These are phyloP conservation scores for Gaultheria prostrata DNA, from an alignment of 148 eudicot genomes.

Conservation along the genomic window DNA sequence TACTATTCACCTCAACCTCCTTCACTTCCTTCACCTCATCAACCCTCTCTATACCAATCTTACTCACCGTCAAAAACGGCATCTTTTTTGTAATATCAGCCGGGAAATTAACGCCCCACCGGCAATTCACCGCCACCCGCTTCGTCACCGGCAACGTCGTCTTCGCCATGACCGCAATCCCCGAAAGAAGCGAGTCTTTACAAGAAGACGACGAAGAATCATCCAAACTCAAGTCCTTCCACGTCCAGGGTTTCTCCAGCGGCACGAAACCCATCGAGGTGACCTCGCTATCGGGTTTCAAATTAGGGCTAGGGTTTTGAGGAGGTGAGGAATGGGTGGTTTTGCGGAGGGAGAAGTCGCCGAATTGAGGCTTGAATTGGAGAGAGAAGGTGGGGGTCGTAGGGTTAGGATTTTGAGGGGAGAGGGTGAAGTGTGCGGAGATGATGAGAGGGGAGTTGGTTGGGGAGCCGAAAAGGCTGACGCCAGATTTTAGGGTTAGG, in stretches of 20 bases:
- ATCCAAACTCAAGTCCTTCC: constrained; percentile 46
- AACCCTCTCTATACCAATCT: constrained; percentile 74
- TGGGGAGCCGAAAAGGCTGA: constrained; percentile 71
- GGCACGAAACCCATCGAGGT: constrained; percentile 37
- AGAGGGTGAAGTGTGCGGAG: constrained; percentile 55
- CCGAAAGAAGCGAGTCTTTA: constrained; percentile 45
- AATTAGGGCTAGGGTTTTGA: background rate
- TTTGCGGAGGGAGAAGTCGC: constrained; percentile 75
- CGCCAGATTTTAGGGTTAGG: constrained; percentile 70
- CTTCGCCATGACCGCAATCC: constrained; percentile 55
- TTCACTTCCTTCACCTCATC: constrained; percentile 50
- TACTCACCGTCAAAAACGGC: constrained; percentile 70
- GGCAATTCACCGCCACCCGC: constrained; percentile 31
- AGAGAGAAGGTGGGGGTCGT: constrained; percentile 57
- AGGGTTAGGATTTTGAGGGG: constrained; percentile 34
- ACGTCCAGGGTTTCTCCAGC: constrained; percentile 27
- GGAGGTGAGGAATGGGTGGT: constrained; percentile 24
- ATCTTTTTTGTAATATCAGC: constrained; percentile 23
- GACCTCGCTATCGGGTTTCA: background rate
- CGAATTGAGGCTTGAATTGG: constrained; percentile 69
- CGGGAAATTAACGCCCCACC: constrained; percentile 56
- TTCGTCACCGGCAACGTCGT: constrained; percentile 52
- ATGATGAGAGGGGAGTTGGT: constrained; percentile 64
- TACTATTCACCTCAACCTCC: constrained; percentile 22
- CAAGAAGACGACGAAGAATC: background rate